Evolutionary conservation across 2,329 filamentous ascomycete genomes (phyloP).

Genomic region (Colletotrichum sp.): DNA sequence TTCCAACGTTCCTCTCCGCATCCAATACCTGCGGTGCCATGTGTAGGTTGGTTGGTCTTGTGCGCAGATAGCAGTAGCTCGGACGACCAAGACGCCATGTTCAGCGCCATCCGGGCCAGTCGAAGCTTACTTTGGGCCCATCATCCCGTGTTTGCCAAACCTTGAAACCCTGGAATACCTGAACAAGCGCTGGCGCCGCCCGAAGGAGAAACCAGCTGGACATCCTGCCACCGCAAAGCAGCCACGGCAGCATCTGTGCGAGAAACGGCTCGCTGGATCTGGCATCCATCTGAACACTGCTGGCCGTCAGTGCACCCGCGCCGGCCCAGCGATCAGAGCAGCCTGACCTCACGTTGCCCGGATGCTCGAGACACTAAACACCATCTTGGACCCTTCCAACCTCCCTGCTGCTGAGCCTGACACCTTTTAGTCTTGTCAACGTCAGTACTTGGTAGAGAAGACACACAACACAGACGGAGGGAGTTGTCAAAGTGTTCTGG

Average conservation of each 20-base stretch:
- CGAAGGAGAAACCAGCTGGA: background rate
- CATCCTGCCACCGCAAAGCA: background rate
- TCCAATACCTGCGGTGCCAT: background rate
- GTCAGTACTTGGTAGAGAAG: background rate
- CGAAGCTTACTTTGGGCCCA: background rate
- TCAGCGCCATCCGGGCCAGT: background rate
- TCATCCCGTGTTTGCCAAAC: background rate
- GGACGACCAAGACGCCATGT: background rate
- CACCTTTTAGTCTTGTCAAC: background rate
- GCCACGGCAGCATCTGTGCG: constrained; percentile 2
- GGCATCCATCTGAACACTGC: background rate
- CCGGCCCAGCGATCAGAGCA: background rate
- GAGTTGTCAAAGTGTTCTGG: background rate
- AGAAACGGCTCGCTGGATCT: background rate
- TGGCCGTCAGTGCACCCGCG: background rate
- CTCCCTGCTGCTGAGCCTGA: background rate
- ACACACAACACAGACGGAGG: background rate
- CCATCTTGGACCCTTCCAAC: background rate
- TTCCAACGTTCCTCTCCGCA: background rate
- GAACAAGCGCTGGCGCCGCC: background rate
- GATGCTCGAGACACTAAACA: background rate
- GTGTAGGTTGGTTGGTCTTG: background rate
- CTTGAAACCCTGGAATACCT: background rate
- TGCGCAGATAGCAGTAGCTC: background rate
- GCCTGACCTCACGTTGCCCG: background rate